Evolutionary conservation across 768 basidiomycete genomes (phyloP).

Genomic region (Hortiboletus campestris): DNA sequence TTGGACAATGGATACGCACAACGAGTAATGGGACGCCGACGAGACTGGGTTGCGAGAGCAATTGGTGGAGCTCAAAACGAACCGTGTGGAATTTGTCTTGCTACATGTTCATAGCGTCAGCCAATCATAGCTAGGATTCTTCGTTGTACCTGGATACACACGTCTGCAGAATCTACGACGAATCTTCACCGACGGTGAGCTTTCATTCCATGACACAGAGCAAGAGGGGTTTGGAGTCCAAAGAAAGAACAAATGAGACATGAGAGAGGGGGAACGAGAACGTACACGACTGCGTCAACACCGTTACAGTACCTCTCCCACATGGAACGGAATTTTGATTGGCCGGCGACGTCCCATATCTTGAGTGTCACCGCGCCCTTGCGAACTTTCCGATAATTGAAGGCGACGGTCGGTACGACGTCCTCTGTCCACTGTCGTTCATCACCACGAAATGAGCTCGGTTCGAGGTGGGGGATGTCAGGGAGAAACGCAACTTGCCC

Average conservation of each 20-base stretch:
- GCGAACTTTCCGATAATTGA: constrained; percentile 84
- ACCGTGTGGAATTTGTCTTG: constrained; percentile 80
- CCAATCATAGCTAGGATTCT: background rate
- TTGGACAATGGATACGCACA: constrained; percentile 42
- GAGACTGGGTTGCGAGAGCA: constrained; percentile 65
- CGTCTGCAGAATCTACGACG: constrained; percentile 90
- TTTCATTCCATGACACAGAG: background rate
- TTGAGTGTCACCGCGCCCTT: constrained; percentile 91
- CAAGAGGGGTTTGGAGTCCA: background rate
- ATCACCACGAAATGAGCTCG: background rate
- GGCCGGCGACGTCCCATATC: constrained; percentile 95
- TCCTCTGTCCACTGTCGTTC: constrained; percentile 83
- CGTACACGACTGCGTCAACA: constrained; percentile 89
- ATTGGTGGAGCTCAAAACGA: constrained; percentile 79
- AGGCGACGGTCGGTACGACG: constrained; percentile 94
- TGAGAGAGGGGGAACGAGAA: background rate
- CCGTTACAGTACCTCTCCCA: constrained; percentile 95
- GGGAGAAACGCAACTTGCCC: constrained; percentile 50
- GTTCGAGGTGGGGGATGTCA: background rate
- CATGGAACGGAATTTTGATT: constrained; percentile 92
- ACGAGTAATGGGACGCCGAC: constrained; percentile 78
- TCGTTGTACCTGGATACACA: constrained; percentile 38
- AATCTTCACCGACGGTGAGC: constrained; percentile 52
- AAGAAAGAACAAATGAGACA: background rate
- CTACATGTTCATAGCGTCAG: constrained; percentile 37